Evolutionary conservation across 805 yeast genomes (phyloP).

Genomic region (Candida vaughaniae): DNA sequence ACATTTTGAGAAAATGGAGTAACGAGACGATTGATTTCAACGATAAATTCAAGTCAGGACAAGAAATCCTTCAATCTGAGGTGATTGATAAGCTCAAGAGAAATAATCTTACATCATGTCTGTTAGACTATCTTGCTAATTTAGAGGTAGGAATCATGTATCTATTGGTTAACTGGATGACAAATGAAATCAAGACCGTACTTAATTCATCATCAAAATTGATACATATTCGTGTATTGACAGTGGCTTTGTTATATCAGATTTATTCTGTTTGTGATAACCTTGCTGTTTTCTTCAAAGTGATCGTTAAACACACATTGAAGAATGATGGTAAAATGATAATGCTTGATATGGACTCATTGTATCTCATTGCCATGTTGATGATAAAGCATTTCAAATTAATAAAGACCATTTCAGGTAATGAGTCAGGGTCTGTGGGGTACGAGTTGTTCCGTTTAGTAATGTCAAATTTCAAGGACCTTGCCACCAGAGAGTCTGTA

Average conservation of each 20-base stretch:
- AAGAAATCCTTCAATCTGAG: slow-evolving; percentile 26
- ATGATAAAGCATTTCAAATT: slow-evolving; percentile 32
- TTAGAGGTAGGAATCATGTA: slow-evolving; percentile 45
- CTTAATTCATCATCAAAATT: slow-evolving; percentile 33
- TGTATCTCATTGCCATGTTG: slow-evolving; percentile 32
- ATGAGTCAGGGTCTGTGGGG: slow-evolving; percentile 27
- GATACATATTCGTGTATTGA: slow-evolving; percentile 32
- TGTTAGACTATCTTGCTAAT: slow-evolving; percentile 11
- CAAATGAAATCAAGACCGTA: slow-evolving; percentile 39
- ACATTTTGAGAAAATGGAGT: slow-evolving; percentile 52
- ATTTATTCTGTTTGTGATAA: slow-evolving; percentile 40
- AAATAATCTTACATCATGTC: slow-evolving; percentile 16
- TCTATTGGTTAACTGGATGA: slow-evolving; percentile 48
- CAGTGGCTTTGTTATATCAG: slow-evolving; percentile 29
- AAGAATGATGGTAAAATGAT: slow-evolving; percentile 41
- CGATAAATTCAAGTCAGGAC: slow-evolving; percentile 40
- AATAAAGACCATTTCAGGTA: slow-evolving; percentile 33
- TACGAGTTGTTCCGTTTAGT: slow-evolving; percentile 37
- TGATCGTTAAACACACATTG: slow-evolving; percentile 29
- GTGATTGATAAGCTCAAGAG: slow-evolving; percentile 31
- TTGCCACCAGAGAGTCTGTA: slow-evolving; percentile 32
- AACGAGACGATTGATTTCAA: slow-evolving; percentile 28
- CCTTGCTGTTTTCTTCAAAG: slow-evolving; percentile 40
- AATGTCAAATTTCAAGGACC: slow-evolving; percentile 33
- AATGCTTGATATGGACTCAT: slow-evolving; percentile 41